Evolutionary conservation across 805 yeast species (phyloP), one percentile per base, ranked within the genome.

Genomic region (Starmerella gropengiesseri): DNA sequence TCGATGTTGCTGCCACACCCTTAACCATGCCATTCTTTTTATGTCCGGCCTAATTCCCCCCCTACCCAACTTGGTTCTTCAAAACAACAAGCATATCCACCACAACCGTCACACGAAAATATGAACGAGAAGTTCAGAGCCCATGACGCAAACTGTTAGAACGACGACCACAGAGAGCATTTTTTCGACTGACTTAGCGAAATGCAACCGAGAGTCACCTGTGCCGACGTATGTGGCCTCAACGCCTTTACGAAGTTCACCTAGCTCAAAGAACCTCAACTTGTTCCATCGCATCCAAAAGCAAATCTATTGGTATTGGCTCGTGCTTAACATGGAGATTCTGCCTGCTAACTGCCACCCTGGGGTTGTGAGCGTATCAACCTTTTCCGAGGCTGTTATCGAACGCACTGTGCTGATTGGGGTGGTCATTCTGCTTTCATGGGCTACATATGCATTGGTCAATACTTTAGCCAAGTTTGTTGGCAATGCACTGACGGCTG

Each of bases 321-420:
- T 22, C 8, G 17, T 34, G 7, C 14, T 34, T 28, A 34, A 34
- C 28, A 34, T 34, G 37, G 37, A 34, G 37, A 12, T 23, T 8
- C 37, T 34, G 29, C 37, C 37, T n/a, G 27, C 37, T 5, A 34
- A 22, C 9, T 34, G 37, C 37, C 27, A 22, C 20, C 29, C 29
- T 7, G 37, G 29, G n/a, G 17, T 34, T 20, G 29, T 34, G 21
- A 34, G 29, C 29, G 37, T 34, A 13, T 12, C 29, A 13, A 22
- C 37, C 13, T 21, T 21, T 5, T 13, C 21, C n/a, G 37, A 34
- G 37, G 37, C 37, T n/a, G 8, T 34, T 20, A 22, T 20, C 21
- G 37, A 22, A 29, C 37, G 37, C 29, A 14, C 29, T n/a, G 14
- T 34, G 4, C 23, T 34, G 29, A 22, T 34, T n/a, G 29, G 21